These are phyloP conservation scores for Trichoderma orchidacearum DNA, from an alignment of 495 filamentous ascomycete species.

Conservation along the genomic window DNA sequence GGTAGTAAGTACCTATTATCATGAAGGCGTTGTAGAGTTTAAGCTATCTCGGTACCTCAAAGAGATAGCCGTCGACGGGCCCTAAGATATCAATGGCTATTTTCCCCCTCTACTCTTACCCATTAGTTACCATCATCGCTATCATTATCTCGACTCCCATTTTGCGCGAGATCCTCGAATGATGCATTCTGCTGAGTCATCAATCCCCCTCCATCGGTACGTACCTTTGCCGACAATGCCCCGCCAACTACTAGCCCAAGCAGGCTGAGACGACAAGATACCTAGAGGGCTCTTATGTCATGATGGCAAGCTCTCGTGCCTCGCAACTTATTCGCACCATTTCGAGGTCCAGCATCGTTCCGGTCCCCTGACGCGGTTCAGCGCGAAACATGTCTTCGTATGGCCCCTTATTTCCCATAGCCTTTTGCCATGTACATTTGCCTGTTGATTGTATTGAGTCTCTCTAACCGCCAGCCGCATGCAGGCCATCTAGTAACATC, in stretches of 20 bases:
- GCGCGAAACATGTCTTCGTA: background rate
- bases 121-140: no score
- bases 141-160: no score
- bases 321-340: background rate
- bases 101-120: no score
- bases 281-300: background rate
- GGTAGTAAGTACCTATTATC: no score
- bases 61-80: no score
- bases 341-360: background rate
- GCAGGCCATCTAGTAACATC: slow-evolving; percentile 18
- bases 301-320: background rate
- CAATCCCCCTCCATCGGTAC: background rate
- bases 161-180: no score
- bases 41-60: no score
- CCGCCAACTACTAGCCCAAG: background rate
- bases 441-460: background rate
- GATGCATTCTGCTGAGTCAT: background rate
- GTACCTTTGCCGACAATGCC: background rate
- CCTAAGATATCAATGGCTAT: no score
- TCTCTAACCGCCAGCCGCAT: background rate
- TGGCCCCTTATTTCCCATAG: background rate
- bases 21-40: no score
- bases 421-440: no score
- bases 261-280: background rate
- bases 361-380: no score